Base-by-base conservation (phyloP, 2,329 filamentous ascomycete genomes). In the Davidsoniella virescens region DNA sequence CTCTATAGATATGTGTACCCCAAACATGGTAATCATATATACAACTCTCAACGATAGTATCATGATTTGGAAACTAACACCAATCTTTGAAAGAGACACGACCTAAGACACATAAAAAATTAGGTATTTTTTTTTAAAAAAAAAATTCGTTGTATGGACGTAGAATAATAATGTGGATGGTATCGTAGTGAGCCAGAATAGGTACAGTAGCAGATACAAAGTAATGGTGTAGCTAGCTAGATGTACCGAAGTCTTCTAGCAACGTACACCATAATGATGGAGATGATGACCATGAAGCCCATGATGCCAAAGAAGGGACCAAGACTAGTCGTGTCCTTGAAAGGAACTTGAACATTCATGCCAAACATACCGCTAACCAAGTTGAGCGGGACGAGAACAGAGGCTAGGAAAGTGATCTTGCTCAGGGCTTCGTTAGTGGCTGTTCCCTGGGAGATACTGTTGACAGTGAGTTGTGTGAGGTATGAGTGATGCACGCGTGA, bases 401-500 rank as follows among this genome's bases (percentile, higher is more conserved):
- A 94, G 0, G 87, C 92, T 56, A 96, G 72, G 53, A 96, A 77
- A 0, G 92, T 98, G 59, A 98, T 92, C 69, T 95, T 94, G 68
- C 87, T 88, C 10, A 98, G 76, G 5, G 90, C 83, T 56, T 83
- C 78, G 67, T 96, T 96, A 50, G 87, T 87, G 57, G 80, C 75
- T 53, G 88, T 94, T 23, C 88, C 88, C 63, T 94, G 81, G 1
- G 82, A 78, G 59, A 94, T 85, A 64, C 85, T 90, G 64, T 93
- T 87, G 58, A 96, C 88, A 38, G 84, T 90, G 55, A 96, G 78
- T 62, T 95, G 92, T 1, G 92, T 90, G 37, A 98, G 75, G 62
- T 98, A 96, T 64, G 96, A 98, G 70, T 84, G 86, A 69, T 98
- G 92, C 2, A 85, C 84, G 18, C 92, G 83, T 25, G 84, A 88